Evolutionary conservation across 2,329 filamentous ascomycete species (phyloP).

Genomic region (Alternaria ventricosa): DNA sequence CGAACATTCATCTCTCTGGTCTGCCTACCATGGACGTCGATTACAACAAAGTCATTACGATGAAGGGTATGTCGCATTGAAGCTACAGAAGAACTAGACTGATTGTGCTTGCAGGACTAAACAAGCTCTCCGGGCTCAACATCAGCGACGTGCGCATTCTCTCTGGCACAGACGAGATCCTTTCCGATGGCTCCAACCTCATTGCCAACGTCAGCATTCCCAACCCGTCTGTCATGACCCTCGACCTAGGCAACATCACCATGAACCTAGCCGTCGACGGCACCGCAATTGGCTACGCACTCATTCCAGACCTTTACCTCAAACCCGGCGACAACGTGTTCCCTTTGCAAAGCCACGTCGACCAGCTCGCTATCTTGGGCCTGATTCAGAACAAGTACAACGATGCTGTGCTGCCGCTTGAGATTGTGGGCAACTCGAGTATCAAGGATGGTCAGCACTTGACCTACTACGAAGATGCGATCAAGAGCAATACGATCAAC

Average conservation of each 20-base stretch:
- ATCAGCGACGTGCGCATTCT: constrained; percentile 61
- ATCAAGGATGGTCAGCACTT: constrained; percentile 59
- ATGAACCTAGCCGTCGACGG: constrained; percentile 65
- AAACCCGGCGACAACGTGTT: constrained; percentile 64
- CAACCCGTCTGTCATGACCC: constrained; percentile 68
- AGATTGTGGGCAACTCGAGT: constrained; percentile 62
- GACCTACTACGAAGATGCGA: constrained; percentile 63
- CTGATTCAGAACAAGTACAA: constrained; percentile 59
- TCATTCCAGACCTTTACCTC: constrained; percentile 65
- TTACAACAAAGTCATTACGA: constrained; percentile 64
- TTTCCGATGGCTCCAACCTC: constrained; percentile 64
- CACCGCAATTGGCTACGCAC: constrained; percentile 61
- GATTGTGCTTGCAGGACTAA: constrained; percentile 55
- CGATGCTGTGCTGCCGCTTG: constrained; percentile 61
- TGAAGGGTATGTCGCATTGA: constrained; percentile 57
- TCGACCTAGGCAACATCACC: constrained; percentile 71
- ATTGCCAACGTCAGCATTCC: constrained; percentile 65
- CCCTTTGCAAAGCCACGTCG: constrained; percentile 61
- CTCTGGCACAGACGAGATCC: constrained; percentile 41
- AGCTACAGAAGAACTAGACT: background rate
- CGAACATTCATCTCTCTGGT: constrained; percentile 58
- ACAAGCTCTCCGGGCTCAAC: constrained; percentile 61
- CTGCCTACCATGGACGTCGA: constrained; percentile 59
- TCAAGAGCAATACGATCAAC: constrained; percentile 59
- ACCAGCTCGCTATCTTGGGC: constrained; percentile 58